Conservation (phyloP, 2,329 filamentous ascomycete genomes). For the Claviceps pazoutovae region DNA sequence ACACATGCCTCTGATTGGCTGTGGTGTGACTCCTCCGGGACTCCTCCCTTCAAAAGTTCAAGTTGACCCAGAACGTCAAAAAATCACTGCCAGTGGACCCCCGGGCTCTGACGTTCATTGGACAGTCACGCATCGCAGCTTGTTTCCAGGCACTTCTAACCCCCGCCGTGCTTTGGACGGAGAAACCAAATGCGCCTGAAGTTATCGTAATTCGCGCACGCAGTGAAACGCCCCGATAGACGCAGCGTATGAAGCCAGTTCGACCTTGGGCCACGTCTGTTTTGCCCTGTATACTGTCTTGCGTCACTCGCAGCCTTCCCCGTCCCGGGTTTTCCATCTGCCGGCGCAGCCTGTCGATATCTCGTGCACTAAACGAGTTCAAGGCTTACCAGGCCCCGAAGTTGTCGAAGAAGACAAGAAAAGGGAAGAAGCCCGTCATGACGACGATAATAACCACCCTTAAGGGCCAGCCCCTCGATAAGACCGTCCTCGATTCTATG, state of each 20-base stretch:
- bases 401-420: constrained; percentile 5
- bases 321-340: constrained; percentile 10
- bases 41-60: not conserved
- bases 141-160: constrained; percentile 5
- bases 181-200: constrained; percentile 9
- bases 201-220: constrained; percentile 16
- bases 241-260: constrained; percentile 16
- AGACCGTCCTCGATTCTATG: constrained; percentile 66
- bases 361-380: constrained; percentile 16
- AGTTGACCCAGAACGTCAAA: not conserved
- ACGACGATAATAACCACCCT: constrained; percentile 53
- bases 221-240: constrained; percentile 5
- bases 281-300: constrained; percentile 4
- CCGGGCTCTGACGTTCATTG: not conserved
- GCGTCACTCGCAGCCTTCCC: constrained; percentile 4
- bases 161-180: constrained; percentile 9
- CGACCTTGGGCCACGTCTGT: constrained; percentile 7
- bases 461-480: constrained; percentile 82
- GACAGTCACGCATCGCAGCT: constrained; percentile 1
- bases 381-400: constrained; percentile 16
- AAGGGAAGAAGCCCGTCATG: constrained; percentile 23
- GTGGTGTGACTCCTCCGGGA: not conserved
- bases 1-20: not conserved
- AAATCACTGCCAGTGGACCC: constrained; percentile 1
- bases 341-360: constrained; percentile 17